Evolutionary conservation across 805 yeast species (phyloP).

Genomic region (Wickerhamomyces xylosicus): DNA sequence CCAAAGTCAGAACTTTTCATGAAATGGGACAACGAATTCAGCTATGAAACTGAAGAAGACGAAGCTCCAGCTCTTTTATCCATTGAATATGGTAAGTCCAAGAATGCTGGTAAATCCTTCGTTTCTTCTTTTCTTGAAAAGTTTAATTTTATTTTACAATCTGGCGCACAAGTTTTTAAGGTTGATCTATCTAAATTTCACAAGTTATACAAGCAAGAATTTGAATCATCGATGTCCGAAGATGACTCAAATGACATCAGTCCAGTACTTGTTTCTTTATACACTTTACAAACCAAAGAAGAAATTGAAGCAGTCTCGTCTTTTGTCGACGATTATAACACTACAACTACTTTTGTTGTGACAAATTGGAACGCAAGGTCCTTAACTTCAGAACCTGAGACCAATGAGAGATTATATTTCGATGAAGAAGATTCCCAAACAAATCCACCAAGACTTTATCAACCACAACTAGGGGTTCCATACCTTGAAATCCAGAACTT

Average conservation of each 20-base stretch:
- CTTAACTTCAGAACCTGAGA: neutral
- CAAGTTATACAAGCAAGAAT: neutral
- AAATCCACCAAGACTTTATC: neutral
- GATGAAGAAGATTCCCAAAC: too few species aligned
- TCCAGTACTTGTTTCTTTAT: neutral
- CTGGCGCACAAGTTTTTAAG: neutral
- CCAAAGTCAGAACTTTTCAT: slow-evolving; percentile 25
- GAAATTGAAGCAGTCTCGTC: neutral
- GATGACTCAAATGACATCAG: neutral
- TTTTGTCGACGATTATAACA: neutral
- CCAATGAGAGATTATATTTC: too few species aligned
- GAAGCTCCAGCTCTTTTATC: neutral
- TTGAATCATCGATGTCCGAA: neutral
- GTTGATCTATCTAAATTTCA: neutral
- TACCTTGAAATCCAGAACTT: slow-evolving; percentile 6
- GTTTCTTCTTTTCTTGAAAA: neutral
- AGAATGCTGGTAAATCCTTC: neutral
- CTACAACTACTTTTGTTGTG: neutral
- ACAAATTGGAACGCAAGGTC: neutral
- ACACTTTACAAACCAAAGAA: neutral
- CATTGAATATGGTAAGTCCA: neutral
- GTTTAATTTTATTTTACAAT: neutral
- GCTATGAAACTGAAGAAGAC: neutral
- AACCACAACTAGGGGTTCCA: neutral
- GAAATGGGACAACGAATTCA: slow-evolving; percentile 16